phyloP scores from a whole-genome alignment of 129 eudicot genomes.

The Calendula officinalis region DNA sequence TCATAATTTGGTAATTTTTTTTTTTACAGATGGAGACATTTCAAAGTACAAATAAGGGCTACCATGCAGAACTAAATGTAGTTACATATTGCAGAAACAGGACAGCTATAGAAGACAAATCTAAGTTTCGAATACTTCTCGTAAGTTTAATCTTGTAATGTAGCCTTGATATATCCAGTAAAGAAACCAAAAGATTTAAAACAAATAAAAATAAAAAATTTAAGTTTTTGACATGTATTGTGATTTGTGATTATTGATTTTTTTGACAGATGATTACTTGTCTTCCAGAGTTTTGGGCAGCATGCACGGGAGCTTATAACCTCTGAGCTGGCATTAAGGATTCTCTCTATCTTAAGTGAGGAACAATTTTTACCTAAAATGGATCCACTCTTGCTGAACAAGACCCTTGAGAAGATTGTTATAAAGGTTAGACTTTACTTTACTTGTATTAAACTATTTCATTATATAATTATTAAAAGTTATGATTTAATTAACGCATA shows the following conservation, averaged over 20 bases:
- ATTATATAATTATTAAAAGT: neutral
- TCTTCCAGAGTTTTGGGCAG: constrained; percentile 99
- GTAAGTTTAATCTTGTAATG: constrained; percentile 51
- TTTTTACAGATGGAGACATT: constrained; percentile 68
- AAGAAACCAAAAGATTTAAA: constrained; percentile 8
- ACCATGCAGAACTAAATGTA: constrained; percentile 70
- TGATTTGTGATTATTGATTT: constrained; percentile 88
- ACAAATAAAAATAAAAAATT: too few species aligned
- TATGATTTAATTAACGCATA: constrained; percentile 9
- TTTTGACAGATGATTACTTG: constrained; percentile 99
- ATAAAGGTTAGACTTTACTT: constrained; percentile 58
- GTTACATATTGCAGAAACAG: constrained; percentile 75
- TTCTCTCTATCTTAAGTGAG: constrained; percentile 87
- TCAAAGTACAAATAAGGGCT: constrained; percentile 62
- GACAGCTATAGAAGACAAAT: constrained; percentile 62
- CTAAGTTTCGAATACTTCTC: constrained; percentile 81
- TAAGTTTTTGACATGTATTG: constrained; percentile 40
- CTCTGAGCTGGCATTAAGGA: constrained; percentile 86
- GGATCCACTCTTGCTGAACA: constrained; percentile 54
- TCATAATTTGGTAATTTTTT: constrained; percentile 11
- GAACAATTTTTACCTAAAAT: constrained; percentile 88
- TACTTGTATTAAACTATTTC: neutral
- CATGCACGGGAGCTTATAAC: constrained; percentile 98
- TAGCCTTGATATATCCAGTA: too few species aligned
- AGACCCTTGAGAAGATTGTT: constrained; percentile 75